phyloP scores from a whole-genome alignment of 2,329 filamentous ascomycete genomes.

The Fusarium graminum region DNA sequence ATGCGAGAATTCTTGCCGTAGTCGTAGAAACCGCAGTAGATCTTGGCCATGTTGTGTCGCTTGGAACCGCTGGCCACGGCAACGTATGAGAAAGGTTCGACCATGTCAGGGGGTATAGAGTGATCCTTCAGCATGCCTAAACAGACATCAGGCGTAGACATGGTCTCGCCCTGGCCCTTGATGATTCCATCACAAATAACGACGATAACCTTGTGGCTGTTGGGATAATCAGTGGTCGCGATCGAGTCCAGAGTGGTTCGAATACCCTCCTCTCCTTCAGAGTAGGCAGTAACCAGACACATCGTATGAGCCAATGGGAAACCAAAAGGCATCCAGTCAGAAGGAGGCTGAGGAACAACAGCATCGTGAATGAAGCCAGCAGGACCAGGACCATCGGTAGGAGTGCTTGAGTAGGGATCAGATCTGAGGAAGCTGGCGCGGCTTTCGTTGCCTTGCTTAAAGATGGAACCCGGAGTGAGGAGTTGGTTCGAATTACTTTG shows the following conservation, averaged over 20 bases:
- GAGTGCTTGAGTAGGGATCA: conserved; percentile 67
- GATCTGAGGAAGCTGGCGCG: conserved; percentile 74
- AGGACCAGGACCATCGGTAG: conserved; percentile 80
- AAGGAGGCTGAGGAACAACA: conserved; percentile 94
- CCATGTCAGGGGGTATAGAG: conserved; percentile 81
- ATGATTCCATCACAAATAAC: conserved; percentile 98
- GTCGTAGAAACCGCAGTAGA: conserved; percentile 98
- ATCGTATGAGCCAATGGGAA: conserved; percentile 94
- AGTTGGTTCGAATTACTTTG: conserved; percentile 82
- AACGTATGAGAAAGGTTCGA: conserved; percentile 93
- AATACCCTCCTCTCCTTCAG: conserved; percentile 92
- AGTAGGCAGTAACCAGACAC: conserved; percentile 96
- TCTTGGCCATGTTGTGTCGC: conserved; percentile 99
- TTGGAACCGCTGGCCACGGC: conserved; percentile 96
- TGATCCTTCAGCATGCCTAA: conserved; percentile 96
- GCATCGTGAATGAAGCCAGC: conserved; percentile 96
- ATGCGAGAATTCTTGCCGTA: conserved; percentile 87
- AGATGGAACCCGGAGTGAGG: conserved; percentile 77
- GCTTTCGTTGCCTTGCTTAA: conserved; percentile 74
- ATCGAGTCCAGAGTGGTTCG: conserved; percentile 96
- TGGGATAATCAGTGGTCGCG: conserved; percentile 97
- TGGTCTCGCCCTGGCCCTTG: conserved; percentile 89
- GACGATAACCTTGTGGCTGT: conserved; percentile 97
- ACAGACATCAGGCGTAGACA: conserved; percentile 90
- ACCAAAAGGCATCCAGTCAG: conserved; percentile 97